These are phyloP conservation scores for Mortierella sp. DNA, from an alignment of 371 early-diverging fungal genomes.

Conservation along the genomic window DNA sequence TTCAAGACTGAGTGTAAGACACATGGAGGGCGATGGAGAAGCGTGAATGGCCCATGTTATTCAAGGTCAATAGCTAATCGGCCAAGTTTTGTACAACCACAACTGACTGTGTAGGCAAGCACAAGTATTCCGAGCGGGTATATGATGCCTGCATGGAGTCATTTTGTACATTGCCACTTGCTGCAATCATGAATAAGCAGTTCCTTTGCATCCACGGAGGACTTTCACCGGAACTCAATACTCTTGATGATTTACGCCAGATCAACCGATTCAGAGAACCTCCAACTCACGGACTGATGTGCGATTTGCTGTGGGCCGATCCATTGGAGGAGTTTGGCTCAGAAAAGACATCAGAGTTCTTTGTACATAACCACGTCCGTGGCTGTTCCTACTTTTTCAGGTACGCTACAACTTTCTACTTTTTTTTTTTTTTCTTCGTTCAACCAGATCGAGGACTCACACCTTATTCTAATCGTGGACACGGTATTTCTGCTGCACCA, in stretches of 20 bases:
- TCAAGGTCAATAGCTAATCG: too few species aligned
- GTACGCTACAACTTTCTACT: constrained; percentile 51
- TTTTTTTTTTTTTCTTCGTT: not conserved
- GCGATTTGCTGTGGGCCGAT: constrained; percentile 98
- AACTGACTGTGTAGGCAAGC: constrained; percentile 65
- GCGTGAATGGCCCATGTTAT: too few species aligned
- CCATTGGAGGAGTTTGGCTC: constrained; percentile 96
- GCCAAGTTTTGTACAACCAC: constrained; percentile 14
- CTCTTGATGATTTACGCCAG: constrained; percentile 88
- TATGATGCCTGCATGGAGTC: constrained; percentile 94
- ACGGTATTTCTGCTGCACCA: not conserved
- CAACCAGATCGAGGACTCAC: too few species aligned
- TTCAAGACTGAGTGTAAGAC: constrained; percentile 94
- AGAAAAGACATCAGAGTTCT: constrained; percentile 83
- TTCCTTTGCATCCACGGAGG: constrained; percentile 99
- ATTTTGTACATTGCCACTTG: constrained; percentile 95
- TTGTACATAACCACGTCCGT: constrained; percentile 85
- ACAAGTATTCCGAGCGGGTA: constrained; percentile 94
- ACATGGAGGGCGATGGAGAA: too few species aligned
- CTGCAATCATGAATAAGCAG: constrained; percentile 97
- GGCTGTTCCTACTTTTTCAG: constrained; percentile 95
- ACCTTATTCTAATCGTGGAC: too few species aligned
- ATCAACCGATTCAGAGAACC: constrained; percentile 96
- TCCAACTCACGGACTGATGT: constrained; percentile 94
- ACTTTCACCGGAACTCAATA: constrained; percentile 92